Evolutionary conservation across 2,329 filamentous ascomycete genomes (phyloP).

Genomic region (Lomentospora prolificans): DNA sequence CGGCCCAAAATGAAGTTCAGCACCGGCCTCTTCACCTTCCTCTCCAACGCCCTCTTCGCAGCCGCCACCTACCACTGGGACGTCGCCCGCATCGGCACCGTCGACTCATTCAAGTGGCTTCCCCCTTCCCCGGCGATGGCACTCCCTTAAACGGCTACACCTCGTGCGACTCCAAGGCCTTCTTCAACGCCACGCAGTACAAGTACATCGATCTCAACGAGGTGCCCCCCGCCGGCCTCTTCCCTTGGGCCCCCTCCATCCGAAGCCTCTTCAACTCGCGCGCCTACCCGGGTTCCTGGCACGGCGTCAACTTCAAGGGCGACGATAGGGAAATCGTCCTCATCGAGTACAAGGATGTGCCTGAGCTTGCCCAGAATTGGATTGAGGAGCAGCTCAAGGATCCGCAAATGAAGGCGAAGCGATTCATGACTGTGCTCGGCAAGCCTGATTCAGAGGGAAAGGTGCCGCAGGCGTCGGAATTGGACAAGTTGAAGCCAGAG

Average conservation of each 20-base stretch:
- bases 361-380: slow-evolving; percentile 34
- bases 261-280: slow-evolving; percentile 27
- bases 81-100: slow-evolving; percentile 12
- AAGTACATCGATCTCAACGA: slow-evolving; percentile 32
- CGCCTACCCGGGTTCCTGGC: slow-evolving; percentile 41
- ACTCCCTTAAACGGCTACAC: slow-evolving; percentile 4
- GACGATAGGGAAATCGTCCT: slow-evolving; percentile 36
- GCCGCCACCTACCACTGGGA: slow-evolving; percentile 4
- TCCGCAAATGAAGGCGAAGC: slow-evolving; percentile 22
- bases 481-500: slow-evolving; percentile 16
- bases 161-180: slow-evolving; percentile 22
- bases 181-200: slow-evolving; percentile 29
- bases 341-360: slow-evolving; percentile 35
- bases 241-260: slow-evolving; percentile 28
- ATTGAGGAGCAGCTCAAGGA: slow-evolving; percentile 31
- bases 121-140: slow-evolving; percentile 24
- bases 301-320: slow-evolving; percentile 39
- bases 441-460: slow-evolving; percentile 28
- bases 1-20: slow-evolving; percentile 4
- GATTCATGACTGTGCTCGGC: slow-evolving; percentile 25
- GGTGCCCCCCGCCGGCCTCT: slow-evolving; percentile 26
- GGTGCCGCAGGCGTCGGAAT: slow-evolving; percentile 12
- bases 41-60: background rate
- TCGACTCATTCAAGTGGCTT: slow-evolving; percentile 30
- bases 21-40: background rate